A percentile compares a stretch with the other conserved stretches of the same genome.
phyloP scores from a whole-genome alignment of 495 filamentous ascomycete species.

The Tuber calosporum region DNA sequence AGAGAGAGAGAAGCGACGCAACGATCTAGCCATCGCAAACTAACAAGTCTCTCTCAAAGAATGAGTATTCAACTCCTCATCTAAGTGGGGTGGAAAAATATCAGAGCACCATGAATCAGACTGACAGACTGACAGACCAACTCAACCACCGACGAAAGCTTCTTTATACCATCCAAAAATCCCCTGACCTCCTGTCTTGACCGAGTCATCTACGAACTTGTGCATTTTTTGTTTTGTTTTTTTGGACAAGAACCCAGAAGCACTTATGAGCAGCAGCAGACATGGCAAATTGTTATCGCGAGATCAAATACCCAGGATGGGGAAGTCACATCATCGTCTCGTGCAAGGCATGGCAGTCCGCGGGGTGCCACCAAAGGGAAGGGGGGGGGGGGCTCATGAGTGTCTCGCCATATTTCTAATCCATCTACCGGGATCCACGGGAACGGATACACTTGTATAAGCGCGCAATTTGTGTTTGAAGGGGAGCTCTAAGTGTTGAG shows the following conservation, averaged over 20 bases:
- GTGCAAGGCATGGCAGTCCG: neutral
- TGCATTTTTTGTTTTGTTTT: no score
- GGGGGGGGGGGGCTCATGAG: neutral
- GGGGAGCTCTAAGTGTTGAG: neutral
- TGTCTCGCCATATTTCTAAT: neutral
- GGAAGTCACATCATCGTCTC: neutral
- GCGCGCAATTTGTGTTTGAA: neutral
- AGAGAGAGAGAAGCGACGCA: no score
- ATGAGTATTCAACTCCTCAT: neutral
- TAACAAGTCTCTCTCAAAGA: neutral
- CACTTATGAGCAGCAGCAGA: neutral
- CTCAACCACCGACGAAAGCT: no score
- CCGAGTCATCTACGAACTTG: neutral
- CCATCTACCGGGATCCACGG: neutral
- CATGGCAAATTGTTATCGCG: no score
- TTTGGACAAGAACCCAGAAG: neutral
- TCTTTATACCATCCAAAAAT: neutral
- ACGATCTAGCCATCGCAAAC: neutral
- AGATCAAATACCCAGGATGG: neutral
- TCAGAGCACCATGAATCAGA: no score
- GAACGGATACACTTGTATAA: neutral
- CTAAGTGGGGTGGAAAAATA: neutral
- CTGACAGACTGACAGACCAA: no score
- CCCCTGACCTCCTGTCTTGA: neutral
- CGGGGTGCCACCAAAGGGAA: neutral